These are phyloP conservation scores for Neospermospora avenae DNA, from an alignment of 2,329 filamentous ascomycete species.

Conservation along the genomic window DNA sequence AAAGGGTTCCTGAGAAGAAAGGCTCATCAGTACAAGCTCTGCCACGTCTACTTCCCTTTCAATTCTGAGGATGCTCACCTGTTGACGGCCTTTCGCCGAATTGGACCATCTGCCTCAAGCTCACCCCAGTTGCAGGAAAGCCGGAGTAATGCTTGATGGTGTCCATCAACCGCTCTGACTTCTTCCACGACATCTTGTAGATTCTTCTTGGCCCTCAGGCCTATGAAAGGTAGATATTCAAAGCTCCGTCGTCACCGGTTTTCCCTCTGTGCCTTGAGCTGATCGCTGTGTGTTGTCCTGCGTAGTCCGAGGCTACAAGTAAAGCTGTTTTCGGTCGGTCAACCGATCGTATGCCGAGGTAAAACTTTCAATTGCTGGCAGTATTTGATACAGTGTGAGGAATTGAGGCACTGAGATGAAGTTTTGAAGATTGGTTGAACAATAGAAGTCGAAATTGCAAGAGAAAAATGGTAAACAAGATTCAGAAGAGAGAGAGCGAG, in stretches of 20 bases:
- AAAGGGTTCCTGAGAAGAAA: constrained; percentile 70
- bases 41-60: neutral
- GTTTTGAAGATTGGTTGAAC: neutral
- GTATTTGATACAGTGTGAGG: neutral
- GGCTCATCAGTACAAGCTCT: constrained; percentile 10
- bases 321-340: neutral
- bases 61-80: constrained; percentile 51
- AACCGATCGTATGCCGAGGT: neutral
- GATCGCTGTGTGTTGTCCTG: constrained; percentile 15
- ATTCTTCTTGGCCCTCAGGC: constrained; percentile 29
- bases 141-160: constrained; percentile 96
- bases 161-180: constrained; percentile 85
- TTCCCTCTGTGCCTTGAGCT: constrained; percentile 17
- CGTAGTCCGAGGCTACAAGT: neutral
- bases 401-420: neutral
- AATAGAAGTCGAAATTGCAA: neutral
- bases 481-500: neutral
- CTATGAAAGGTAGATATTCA: constrained; percentile 21
- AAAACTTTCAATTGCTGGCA: neutral
- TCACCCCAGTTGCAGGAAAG: constrained; percentile 95
- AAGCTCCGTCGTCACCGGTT: constrained; percentile 21
- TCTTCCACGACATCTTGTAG: constrained; percentile 84
- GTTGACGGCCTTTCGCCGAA: constrained; percentile 93
- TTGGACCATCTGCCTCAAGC: constrained; percentile 97
- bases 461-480: neutral